Evolutionary conservation across 2,329 filamentous ascomycete species (phyloP), one percentile per base, ranked within the genome.

Genomic region (Chrysosporium keratinophilum): DNA sequence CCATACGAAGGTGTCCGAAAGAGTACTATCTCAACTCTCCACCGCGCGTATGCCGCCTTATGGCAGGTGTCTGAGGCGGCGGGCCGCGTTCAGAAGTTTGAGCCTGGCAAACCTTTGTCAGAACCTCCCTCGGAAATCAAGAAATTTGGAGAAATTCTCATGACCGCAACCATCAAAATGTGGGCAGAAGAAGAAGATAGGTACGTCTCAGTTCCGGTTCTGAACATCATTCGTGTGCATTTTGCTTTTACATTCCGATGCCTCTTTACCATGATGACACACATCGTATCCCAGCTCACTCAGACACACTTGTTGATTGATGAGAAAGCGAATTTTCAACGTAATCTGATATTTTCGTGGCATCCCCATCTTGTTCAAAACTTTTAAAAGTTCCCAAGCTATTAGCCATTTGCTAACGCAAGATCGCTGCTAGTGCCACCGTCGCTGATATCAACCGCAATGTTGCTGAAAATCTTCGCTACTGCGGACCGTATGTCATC

Each of bases 281-380:
- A 76, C 72, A 81, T 83, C 87, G 88, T 90, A 91, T 91, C 91
- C 89, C 90, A 96, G 90, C 90, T 96, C 91, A 96, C 90, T 95
- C 88, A 87, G 86, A 97, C 84, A 84, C 87, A 80, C 75, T 74
- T 74, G 23, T 28, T 28, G 82, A 75, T 83, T 95, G 88, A 86
- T 88, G 88, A 84, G 84, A 93, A 94, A 74, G 76, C 88, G 85
- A 79, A 81, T 74, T 77, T 70, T 63, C 50, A 50, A 52, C 50
- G 34, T 67, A 48, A 45, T 41, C 56, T 57, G 56, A 57, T 51
- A 47, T 50, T 48, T 61, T 43, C 23, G 10, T 20, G 59, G 56
- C 62, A 50, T 59, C 39, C 34, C 23, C 23, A 28, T 57, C 56
- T 50, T 44, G 46, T 45, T 51, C 31, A 51, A 40, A 31, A 10